A percentile compares a stretch with the other conserved stretches of the same genome.
Evolutionary conservation across 768 basidiomycete genomes (phyloP).

Genomic region (Leccinellum rugosiceps): DNA sequence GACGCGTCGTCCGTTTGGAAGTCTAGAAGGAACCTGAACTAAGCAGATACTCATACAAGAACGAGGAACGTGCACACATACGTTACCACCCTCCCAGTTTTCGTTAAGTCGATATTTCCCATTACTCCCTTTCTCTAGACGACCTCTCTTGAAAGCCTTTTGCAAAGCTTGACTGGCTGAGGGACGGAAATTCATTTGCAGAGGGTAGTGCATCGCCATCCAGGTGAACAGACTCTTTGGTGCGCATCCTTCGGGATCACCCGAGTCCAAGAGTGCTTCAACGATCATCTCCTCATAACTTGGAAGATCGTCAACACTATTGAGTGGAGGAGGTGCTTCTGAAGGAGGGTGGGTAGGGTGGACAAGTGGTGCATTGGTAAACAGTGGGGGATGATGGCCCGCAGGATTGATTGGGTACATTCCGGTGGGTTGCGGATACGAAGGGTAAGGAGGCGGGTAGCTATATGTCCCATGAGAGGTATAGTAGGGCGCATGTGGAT

Average conservation of each 20-base stretch:
- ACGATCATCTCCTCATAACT: slow-evolving; percentile 93
- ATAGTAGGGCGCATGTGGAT: slow-evolving; percentile 70
- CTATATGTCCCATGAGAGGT: slow-evolving; percentile 35
- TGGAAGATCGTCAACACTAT: slow-evolving; percentile 56
- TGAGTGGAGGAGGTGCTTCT: slow-evolving; percentile 24
- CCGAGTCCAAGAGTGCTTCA: slow-evolving; percentile 64
- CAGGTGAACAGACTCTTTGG: slow-evolving; percentile 82
- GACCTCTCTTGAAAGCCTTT: slow-evolving; percentile 79
- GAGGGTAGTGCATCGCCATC: slow-evolving; percentile 80
- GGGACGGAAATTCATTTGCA: slow-evolving; percentile 86
- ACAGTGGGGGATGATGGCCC: slow-evolving; percentile 29
- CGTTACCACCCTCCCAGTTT: slow-evolving; percentile 78
- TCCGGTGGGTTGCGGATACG: slow-evolving; percentile 32
- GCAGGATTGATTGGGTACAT: slow-evolving; percentile 30
- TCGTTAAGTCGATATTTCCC: slow-evolving; percentile 76
- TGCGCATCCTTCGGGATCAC: slow-evolving; percentile 70
- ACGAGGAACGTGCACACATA: slow-evolving; percentile 36
- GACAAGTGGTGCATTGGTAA: slow-evolving; percentile 35
- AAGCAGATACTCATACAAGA: slow-evolving; percentile 2
- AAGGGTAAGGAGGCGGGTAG: slow-evolving; percentile 39
- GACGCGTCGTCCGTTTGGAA: slow-evolving; percentile 71
- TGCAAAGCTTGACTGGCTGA: slow-evolving; percentile 88
- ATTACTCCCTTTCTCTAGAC: slow-evolving; percentile 69
- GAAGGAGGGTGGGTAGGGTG: slow-evolving; percentile 33
- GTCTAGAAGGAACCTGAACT: slow-evolving; percentile 44